Percentiles rank a stretch among this genome's conserved stretches.
Conservation (phyloP, 2,329 filamentous ascomycete genomes). For the Thelonectria blattea region DNA sequence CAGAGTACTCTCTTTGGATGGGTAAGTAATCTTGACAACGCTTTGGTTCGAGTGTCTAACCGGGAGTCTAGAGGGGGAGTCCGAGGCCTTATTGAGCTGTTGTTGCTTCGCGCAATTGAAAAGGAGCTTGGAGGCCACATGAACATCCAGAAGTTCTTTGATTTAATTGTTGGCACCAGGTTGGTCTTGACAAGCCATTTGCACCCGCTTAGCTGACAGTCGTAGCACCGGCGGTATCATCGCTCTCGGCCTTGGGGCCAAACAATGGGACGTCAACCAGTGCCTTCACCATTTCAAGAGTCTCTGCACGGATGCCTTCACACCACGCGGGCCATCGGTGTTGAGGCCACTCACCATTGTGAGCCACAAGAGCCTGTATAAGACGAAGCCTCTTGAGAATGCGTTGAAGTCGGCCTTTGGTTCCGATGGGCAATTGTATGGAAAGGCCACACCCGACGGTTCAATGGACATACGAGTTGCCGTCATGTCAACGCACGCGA, state of each 20-base stretch:
- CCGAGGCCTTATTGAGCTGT: slow-evolving; percentile 5
- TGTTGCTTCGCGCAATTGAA: slow-evolving; percentile 8
- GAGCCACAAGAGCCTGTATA: slow-evolving; percentile 12
- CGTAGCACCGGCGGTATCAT: slow-evolving; percentile 17
- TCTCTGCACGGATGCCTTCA: slow-evolving; percentile 10
- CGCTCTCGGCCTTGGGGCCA: slow-evolving; percentile 12
- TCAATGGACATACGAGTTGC: slow-evolving; percentile 11
- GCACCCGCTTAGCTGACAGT: neutral
- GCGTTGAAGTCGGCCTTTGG: slow-evolving; percentile 6
- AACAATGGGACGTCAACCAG: slow-evolving; percentile 1
- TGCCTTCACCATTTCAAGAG: slow-evolving; percentile 2
- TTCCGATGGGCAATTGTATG: neutral
- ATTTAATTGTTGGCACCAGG: slow-evolving; percentile 17
- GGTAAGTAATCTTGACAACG: neutral
- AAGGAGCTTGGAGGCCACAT: slow-evolving; percentile 1
- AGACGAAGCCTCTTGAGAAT: slow-evolving; percentile 6
- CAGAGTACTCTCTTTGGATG: slow-evolving; percentile 10
- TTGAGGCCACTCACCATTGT: slow-evolving; percentile 1
- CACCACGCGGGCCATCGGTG: neutral
- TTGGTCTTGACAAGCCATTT: neutral
- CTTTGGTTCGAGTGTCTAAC: neutral
- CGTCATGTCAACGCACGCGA: slow-evolving; percentile 9
- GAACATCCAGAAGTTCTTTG: slow-evolving; percentile 12
- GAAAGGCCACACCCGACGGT: neutral
- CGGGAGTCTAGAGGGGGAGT: slow-evolving; percentile 1